Percentiles rank a stretch among this genome's conserved stretches.
These are phyloP conservation scores for Lolium rigidum DNA, from an alignment of 176 grass and related monocot genomes.

Conservation along the genomic window DNA sequence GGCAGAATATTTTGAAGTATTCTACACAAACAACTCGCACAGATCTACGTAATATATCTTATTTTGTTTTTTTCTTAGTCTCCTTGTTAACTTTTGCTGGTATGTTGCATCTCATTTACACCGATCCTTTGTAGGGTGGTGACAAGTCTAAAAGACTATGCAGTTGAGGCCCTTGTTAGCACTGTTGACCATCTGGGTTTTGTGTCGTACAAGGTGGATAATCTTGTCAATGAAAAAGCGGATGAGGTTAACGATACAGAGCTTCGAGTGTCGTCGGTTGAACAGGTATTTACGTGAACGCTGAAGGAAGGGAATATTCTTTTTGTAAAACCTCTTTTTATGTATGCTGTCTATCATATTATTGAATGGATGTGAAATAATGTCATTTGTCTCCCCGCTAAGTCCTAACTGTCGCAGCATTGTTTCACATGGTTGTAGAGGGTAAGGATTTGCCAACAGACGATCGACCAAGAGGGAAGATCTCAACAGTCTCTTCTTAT, in stretches of 20 bases:
- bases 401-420: not conserved
- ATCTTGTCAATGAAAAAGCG: slow-evolving; percentile 75
- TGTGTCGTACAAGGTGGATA: slow-evolving; percentile 91
- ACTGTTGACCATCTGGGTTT: slow-evolving; percentile 91
- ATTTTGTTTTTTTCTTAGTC: slow-evolving; percentile 21
- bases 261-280: slow-evolving; percentile 80
- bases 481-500: slow-evolving; percentile 91
- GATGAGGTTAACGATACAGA: slow-evolving; percentile 74
- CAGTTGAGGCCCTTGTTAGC: slow-evolving; percentile 83
- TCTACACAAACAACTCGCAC: slow-evolving; percentile 73
- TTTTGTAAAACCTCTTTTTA: not conserved
- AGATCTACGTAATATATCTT: slow-evolving; percentile 68
- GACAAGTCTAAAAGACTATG: slow-evolving; percentile 85
- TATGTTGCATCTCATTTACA: slow-evolving; percentile 25
- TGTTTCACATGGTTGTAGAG: slow-evolving; percentile 63
- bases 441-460: slow-evolving; percentile 71
- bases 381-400: not conserved
- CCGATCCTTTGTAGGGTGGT: slow-evolving; percentile 65
- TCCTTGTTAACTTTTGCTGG: slow-evolving; percentile 19
- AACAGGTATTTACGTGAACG: slow-evolving; percentile 72
- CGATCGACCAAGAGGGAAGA: slow-evolving; percentile 70
- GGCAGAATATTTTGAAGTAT: slow-evolving; percentile 95
- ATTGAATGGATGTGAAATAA: not conserved
- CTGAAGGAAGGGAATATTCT: not conserved
- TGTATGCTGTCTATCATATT: not conserved